A percentile compares a stretch with the other conserved stretches of the same genome.
phyloP scores from a whole-genome alignment of 2,329 filamentous ascomycete species.

The Trichoderma breve region DNA sequence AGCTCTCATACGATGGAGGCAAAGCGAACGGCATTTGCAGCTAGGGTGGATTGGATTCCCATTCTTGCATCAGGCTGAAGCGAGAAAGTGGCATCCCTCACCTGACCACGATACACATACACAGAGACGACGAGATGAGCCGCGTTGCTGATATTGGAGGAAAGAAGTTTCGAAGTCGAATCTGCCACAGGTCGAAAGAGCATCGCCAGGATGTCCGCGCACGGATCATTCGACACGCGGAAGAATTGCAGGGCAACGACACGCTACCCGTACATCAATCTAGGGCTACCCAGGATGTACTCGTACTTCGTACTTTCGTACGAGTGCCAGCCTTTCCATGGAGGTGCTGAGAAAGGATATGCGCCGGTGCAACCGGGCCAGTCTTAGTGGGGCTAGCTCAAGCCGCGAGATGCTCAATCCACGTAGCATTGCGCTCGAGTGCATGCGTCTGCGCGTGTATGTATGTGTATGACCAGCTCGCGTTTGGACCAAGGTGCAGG shows the following conservation, averaged over 20 bases:
- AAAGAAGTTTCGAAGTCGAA: background rate
- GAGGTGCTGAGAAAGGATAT: conserved; percentile 17
- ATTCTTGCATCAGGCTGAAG: conserved; percentile 5
- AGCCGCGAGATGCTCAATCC: conserved; percentile 15
- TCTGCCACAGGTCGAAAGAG: background rate
- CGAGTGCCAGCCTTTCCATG: background rate
- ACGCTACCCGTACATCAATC: background rate
- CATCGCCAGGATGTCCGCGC: conserved; percentile 7
- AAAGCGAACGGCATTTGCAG: conserved; percentile 16
- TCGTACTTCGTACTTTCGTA: background rate
- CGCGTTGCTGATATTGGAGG: conserved; percentile 7
- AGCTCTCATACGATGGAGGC: conserved; percentile 17
- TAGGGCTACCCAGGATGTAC: background rate
- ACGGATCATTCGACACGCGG: conserved; percentile 2
- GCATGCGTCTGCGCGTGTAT: background rate
- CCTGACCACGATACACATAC: background rate
- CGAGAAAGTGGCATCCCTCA: conserved; percentile 4
- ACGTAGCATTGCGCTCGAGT: conserved; percentile 11
- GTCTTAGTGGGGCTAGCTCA: conserved; percentile 16
- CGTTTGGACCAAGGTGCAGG: background rate
- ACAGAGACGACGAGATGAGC: background rate
- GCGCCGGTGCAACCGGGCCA: conserved; percentile 19
- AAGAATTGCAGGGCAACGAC: conserved; percentile 4
- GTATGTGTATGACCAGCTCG: conserved; percentile 9
- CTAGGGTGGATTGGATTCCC: conserved; percentile 10